A percentile compares a stretch with the other conserved stretches of the same genome.
Evolutionary conservation across 1,284 basidiomycete genomes (phyloP).

Genomic region (Stygiomarasmius scandens): DNA sequence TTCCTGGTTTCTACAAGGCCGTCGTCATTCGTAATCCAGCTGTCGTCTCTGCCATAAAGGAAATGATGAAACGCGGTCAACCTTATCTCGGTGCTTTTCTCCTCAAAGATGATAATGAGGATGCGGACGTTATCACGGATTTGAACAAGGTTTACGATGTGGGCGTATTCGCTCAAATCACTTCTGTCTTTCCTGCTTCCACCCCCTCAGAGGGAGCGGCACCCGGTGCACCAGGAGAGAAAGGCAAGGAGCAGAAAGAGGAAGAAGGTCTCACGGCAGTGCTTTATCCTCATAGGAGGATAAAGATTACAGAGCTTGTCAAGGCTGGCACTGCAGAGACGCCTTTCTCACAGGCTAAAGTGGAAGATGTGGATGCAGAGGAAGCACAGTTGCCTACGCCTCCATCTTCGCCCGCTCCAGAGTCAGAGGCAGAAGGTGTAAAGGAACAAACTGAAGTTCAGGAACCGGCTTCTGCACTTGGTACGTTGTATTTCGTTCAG

Average conservation of each 20-base stretch:
- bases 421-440: not conserved
- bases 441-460: not conserved
- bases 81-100: slow-evolving; percentile 98
- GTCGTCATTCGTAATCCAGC: slow-evolving; percentile 90
- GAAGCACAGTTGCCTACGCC: slow-evolving; percentile 51
- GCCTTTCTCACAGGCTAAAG: slow-evolving; percentile 23
- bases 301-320: slow-evolving; percentile 87
- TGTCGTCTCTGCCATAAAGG: slow-evolving; percentile 94
- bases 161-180: slow-evolving; percentile 98
- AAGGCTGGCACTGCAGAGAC: slow-evolving; percentile 68
- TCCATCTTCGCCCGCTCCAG: slow-evolving; percentile 46
- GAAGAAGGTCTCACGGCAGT: slow-evolving; percentile 94
- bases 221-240: too few relatives aligned
- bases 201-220: not conserved
- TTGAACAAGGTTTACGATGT: slow-evolving; percentile 89
- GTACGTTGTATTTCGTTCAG: too few relatives aligned
- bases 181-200: slow-evolving; percentile 75
- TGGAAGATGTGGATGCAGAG: slow-evolving; percentile 42
- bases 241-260: slow-evolving; percentile 61
- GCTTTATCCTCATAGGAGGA: slow-evolving; percentile 92
- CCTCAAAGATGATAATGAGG: slow-evolving; percentile 85
- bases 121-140: slow-evolving; percentile 92
- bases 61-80: slow-evolving; percentile 95
- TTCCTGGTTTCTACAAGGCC: slow-evolving; percentile 98
- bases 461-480: not conserved